These are phyloP conservation scores for Schizophyllum commune DNA, from an alignment of 1,284 basidiomycete genomes.

Conservation along the genomic window DNA sequence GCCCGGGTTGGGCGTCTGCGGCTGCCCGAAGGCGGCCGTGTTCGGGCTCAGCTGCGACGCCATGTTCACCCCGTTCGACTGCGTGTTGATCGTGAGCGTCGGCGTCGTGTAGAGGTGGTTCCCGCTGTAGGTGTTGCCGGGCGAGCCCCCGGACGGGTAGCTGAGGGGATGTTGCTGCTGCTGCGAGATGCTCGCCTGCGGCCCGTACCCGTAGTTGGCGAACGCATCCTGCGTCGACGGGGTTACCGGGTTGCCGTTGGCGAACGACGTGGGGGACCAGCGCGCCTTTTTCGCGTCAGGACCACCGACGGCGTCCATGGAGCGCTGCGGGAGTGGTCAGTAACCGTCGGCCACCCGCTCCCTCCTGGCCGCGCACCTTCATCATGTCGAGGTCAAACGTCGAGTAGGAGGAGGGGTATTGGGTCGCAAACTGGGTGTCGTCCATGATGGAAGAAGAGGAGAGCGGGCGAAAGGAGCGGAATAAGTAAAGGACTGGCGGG, in stretches of 20 bases:
- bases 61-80: slow-evolving; percentile 35
- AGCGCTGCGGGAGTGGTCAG: slow-evolving; percentile 38
- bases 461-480: slow-evolving; percentile 13
- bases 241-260: slow-evolving; percentile 26
- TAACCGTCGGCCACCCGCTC: not conserved
- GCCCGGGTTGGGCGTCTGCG: slow-evolving; percentile 32
- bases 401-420: slow-evolving; percentile 54
- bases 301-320: slow-evolving; percentile 73
- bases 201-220: slow-evolving; percentile 78
- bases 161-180: slow-evolving; percentile 37
- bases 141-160: slow-evolving; percentile 34
- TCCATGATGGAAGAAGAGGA: slow-evolving; percentile 42
- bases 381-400: slow-evolving; percentile 75
- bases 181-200: slow-evolving; percentile 56
- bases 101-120: slow-evolving; percentile 67
- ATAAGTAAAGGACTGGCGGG: not conserved
- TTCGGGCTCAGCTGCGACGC: slow-evolving; percentile 64
- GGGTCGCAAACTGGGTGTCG: slow-evolving; percentile 62
- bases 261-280: slow-evolving; percentile 57
- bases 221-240: slow-evolving; percentile 55
- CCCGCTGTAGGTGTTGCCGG: slow-evolving; percentile 30
- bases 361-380: slow-evolving; percentile 58
- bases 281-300: slow-evolving; percentile 82
- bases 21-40: slow-evolving; percentile 35
- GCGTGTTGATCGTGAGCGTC: slow-evolving; percentile 58